Conservation (phyloP, 1,284 basidiomycete genomes). For the Puccinia hordei region DNA sequence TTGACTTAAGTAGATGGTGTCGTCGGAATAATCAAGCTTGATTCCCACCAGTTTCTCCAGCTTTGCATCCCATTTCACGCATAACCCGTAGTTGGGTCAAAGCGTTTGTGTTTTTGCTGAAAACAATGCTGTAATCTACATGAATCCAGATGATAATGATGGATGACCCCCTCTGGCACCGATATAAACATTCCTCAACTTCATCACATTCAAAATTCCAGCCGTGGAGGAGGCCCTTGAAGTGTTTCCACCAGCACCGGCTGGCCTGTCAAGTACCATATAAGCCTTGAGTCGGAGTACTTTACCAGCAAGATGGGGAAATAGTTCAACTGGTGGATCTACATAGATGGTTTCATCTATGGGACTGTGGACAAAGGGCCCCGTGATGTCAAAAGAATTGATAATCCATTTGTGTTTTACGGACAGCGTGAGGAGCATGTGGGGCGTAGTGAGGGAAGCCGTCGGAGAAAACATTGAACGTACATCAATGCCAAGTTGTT, state of each 20-base stretch:
- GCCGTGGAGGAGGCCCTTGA: background rate
- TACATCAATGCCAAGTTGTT: no score
- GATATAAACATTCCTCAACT: background rate
- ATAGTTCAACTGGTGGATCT: background rate
- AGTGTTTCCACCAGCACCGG: slow-evolving; percentile 11
- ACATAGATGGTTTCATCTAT: no score
- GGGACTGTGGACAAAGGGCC: background rate
- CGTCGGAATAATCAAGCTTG: no score
- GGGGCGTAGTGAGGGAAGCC: no score
- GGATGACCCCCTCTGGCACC: background rate
- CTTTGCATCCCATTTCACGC: background rate
- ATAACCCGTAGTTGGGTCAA: background rate
- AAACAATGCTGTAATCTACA: slow-evolving; percentile 7
- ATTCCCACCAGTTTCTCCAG: no score
- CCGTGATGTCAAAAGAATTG: slow-evolving; percentile 14
- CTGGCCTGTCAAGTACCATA: background rate
- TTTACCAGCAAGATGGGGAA: background rate
- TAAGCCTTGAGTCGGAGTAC: background rate
- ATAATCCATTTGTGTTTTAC: background rate
- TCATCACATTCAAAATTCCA: background rate
- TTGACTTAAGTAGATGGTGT: no score
- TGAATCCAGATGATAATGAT: slow-evolving; percentile 18
- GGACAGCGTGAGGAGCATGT: no score
- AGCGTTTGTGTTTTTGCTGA: background rate
- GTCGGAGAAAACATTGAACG: no score